Percentiles rank a stretch among this genome's conserved stretches.
phyloP scores from a whole-genome alignment of 129 eudicot species.

The Lactuca sativa region DNA sequence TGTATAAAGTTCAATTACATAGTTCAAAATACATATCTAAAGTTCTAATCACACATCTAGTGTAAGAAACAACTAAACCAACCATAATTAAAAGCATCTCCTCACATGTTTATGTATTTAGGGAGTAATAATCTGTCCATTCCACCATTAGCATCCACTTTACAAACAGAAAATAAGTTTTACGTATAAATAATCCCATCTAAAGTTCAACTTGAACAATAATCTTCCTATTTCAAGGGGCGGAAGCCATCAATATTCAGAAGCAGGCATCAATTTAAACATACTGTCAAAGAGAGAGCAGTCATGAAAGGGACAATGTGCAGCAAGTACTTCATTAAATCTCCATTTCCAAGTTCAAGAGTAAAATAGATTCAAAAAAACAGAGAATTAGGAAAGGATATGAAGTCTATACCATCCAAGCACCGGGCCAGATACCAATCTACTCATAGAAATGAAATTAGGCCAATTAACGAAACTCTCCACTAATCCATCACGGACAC shows the following conservation, averaged over 20 bases:
- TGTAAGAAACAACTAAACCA: not conserved
- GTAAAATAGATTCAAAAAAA: not conserved
- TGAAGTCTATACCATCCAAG: conserved; percentile 66
- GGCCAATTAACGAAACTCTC: conserved; percentile 70
- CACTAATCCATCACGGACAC: conserved; percentile 27
- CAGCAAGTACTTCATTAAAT: not conserved
- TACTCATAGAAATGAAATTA: conserved; percentile 63
- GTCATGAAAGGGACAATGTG: not conserved
- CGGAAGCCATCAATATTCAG: not conserved
- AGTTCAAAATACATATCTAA: too few species aligned
- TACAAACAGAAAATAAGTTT: too few species aligned
- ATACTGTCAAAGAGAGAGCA: not conserved
- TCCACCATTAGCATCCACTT: not conserved
- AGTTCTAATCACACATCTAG: too few species aligned
- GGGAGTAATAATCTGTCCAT: not conserved
- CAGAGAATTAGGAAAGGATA: conserved; percentile 10
- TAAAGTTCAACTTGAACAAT: not conserved
- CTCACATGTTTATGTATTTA: conserved; percentile 7
- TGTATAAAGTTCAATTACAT: not conserved
- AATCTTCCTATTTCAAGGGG: not conserved
- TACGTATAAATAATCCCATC: not conserved
- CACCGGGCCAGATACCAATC: conserved; percentile 84
- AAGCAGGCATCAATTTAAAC: not conserved
- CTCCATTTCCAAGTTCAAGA: not conserved
- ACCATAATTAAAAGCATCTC: not conserved